Evolutionary conservation across 2,329 filamentous ascomycete species (phyloP).

Genomic region (Colletotrichum phormii): DNA sequence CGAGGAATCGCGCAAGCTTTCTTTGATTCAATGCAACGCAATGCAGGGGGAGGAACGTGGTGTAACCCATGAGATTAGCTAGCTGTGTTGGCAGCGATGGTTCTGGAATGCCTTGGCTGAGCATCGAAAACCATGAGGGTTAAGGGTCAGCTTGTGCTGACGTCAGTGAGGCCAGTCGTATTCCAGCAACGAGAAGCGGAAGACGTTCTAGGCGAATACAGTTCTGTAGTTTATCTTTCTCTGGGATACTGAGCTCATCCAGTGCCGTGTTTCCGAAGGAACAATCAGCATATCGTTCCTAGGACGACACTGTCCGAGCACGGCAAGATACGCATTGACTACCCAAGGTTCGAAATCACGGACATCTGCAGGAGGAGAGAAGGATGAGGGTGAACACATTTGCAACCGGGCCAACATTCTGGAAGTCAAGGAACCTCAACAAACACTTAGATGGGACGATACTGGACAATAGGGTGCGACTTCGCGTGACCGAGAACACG

Average conservation of each 20-base stretch:
- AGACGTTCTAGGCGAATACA: background rate
- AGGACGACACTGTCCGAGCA: background rate
- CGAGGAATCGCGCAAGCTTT: background rate
- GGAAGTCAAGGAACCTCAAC: background rate
- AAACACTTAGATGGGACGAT: background rate
- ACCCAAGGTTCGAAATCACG: background rate
- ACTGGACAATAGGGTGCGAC: background rate
- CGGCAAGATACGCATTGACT: background rate
- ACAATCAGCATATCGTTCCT: background rate
- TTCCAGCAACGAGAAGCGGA: background rate
- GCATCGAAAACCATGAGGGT: background rate
- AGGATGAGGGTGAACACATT: background rate
- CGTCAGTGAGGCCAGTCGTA: background rate
- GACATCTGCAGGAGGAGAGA: background rate
- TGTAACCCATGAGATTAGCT: background rate
- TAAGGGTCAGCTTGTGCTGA: background rate
- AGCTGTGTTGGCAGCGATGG: background rate
- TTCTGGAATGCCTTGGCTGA: slow-evolving; percentile 2
- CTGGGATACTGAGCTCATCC: background rate
- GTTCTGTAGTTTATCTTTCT: background rate
- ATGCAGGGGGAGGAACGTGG: background rate
- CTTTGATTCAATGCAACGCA: background rate
- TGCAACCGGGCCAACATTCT: background rate
- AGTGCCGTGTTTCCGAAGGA: background rate
- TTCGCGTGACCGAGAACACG: background rate